Evolutionary conservation across 2,329 filamentous ascomycete species (phyloP).

Genomic region (Aspergillus sp.): DNA sequence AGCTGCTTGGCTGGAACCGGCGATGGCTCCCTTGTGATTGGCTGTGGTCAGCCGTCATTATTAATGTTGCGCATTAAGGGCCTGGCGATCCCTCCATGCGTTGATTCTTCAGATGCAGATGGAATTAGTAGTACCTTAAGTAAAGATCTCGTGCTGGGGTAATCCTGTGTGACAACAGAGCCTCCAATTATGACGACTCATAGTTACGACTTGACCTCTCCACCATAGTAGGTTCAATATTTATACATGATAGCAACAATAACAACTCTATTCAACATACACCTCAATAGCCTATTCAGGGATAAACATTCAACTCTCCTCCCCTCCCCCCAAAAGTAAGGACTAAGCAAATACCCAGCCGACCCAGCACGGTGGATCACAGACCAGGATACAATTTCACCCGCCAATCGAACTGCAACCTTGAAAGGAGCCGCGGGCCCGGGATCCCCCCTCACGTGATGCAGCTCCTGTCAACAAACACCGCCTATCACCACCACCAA

Average conservation of each 20-base stretch:
- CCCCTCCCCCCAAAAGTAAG: not conserved
- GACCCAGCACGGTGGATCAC: constrained; percentile 3
- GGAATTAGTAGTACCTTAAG: no score
- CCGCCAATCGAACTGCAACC: not conserved
- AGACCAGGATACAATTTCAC: not conserved
- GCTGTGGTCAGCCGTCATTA: not conserved
- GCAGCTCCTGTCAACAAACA: constrained; percentile 8
- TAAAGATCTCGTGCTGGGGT: not conserved
- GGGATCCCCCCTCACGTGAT: constrained; percentile 13
- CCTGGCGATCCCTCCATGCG: not conserved
- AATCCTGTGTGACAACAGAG: not conserved
- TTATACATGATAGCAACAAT: not conserved
- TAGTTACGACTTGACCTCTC: no score
- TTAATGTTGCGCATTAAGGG: not conserved
- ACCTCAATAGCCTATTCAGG: not conserved
- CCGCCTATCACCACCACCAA: constrained; percentile 2
- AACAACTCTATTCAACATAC: not conserved
- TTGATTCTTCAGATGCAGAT: not conserved
- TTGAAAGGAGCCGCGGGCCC: not conserved
- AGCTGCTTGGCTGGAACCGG: not conserved
- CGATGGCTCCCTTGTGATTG: not conserved
- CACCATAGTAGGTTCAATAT: no score
- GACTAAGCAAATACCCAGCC: not conserved
- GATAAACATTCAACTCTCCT: not conserved
- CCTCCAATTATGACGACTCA: no score